Evolutionary conservation across 352 stramenopile species (phyloP), one percentile per base, ranked within the genome.

Genomic region (Pythium dissimile): DNA sequence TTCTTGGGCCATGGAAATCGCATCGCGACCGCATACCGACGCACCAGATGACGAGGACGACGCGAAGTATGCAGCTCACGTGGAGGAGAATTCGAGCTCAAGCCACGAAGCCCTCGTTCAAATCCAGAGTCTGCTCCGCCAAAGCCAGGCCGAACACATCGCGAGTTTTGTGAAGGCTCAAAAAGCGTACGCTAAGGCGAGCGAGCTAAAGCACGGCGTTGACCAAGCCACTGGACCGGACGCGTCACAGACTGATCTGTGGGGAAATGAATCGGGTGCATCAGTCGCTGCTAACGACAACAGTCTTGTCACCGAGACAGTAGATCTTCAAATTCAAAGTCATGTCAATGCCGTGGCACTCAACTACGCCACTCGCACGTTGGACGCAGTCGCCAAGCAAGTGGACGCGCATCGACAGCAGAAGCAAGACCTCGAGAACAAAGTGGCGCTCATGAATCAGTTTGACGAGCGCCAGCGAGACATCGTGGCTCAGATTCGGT

Each of bases 81-180:
- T 83, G 0, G 65, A 69, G 31, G 55, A 71, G n/a, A 24, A 78
- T 26, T 53, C 68, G 0, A 54, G 39, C 9, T 67, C 70, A 6
- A 77, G 56, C 23, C 70, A 63, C 28, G 73, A 80, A 20, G 68
- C 73, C 9, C 54, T 83, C 6, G 26, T 69, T 3, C 70, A 83
- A 41, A 68, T 83, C 21, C 70, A 78, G 30, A 26, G 46, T n/a
- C 54, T 75, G 10, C 48, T 83, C 5, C 64, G 67, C 2, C 44
- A 54, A n/a, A 69, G 65, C 49, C 73, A 83, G 41, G 54, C 67
- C 3, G 47, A 77, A 43, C 73, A 82, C 41, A 77, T 83, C 28
- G 54, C 52, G 20, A 61, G 54, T 15, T 83, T 80, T 46, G 9
- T 76, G 10, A 56, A 62, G 13, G 74, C 67, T 0, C 70, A 82